Evolutionary conservation across 768 basidiomycete species (phyloP), one percentile per base, ranked within the genome.

Genomic region (Clavulina sp.): DNA sequence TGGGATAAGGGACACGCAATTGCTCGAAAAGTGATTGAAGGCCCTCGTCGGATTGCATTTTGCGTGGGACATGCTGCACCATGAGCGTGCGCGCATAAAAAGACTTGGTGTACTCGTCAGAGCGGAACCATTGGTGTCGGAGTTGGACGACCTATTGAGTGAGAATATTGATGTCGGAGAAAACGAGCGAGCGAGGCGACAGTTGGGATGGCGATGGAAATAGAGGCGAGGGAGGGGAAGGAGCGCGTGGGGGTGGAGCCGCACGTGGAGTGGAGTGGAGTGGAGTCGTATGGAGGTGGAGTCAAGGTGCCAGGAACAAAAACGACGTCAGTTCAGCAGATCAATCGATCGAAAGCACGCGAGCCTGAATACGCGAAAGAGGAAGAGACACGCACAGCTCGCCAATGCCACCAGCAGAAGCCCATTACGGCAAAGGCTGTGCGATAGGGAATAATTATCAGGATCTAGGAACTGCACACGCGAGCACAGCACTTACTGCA

Each of bases 11-110:
- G 4, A 91, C 73, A 38, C 69, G 67, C 23, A 82, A 68, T 6
- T 70, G 69, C 57, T 83, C 76, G 62, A 93, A 87, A 49, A 92
- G 76, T 3, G 71, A 70, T 19, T 70, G 73, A 53, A 99, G 70
- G 18, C 91, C 93, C 57, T 84, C 77, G 63, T 99, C 95, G 5
- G 75, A 80, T 62, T 92, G 84, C 56, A 72, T 69, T 61, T 81
- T 81, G 69, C 78, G 85, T 21, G 81, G 78, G 5, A 97, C 84
- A 55, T 75, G 74, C 19, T 73, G 76, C 56, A 92, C 73, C 63
- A 86, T 78, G 50, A 99, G 74, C 0, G 93, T 96, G 33, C 95
- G 78, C 1, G 92, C 87, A 61, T 95, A 91, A 71, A 97, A 95
- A 1, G 84, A 83, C 55, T 81, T 73, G 48, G 81, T 72, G 65